Base-by-base conservation (phyloP, 2,329 filamentous ascomycete species). In the Penicillium sp. region DNA sequence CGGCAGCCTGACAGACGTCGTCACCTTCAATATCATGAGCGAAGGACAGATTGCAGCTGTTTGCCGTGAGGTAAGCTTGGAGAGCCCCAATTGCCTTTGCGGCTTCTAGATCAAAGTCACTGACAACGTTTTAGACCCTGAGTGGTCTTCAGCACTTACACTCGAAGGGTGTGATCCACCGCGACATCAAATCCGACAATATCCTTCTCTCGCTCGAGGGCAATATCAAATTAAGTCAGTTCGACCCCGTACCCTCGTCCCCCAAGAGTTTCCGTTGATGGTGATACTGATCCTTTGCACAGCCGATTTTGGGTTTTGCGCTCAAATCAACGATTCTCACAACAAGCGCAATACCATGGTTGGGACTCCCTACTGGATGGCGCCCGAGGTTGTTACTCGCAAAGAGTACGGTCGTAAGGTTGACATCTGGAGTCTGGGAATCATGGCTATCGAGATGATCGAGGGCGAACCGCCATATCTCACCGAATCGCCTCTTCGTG, bases 381-480 rank as follows among this genome's bases (percentile, higher is more conserved):
- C 93, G 1, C 93, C 93, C 3, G 93, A 98, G 71, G 91, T 98
- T 24, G 93, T 98, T 27, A 97, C 90, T 5, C 80, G 90, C 37
- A 97, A 97, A 70, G 93, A 97, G 72, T 98, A 98, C 70, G 93
- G 93, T 57, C 86, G 91, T 54, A 98, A 97, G 71, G 91, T 98
- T 46, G 93, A 98, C 65, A 96, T 98, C 59, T 98, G 93, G 93
- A 95, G 88, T 50, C 76, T 98, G 39, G 93, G 93, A 50, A 98
- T 98, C 73, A 97, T 98, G 93, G 90, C 93, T 6, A 97, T 98
- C 63, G 93, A 98, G 71, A 98, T 98, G 93, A 95, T 98, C 56
- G 93, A 97, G 73, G 93, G 91, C 66, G 93, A 97, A 69, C 93
- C 93, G 9, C 93, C 93, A 25, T 98, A 97, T 66, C 77, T 98